phyloP scores from a whole-genome alignment of 2,329 filamentous ascomycete species.

The Neopestalotiopsis clavispora region DNA sequence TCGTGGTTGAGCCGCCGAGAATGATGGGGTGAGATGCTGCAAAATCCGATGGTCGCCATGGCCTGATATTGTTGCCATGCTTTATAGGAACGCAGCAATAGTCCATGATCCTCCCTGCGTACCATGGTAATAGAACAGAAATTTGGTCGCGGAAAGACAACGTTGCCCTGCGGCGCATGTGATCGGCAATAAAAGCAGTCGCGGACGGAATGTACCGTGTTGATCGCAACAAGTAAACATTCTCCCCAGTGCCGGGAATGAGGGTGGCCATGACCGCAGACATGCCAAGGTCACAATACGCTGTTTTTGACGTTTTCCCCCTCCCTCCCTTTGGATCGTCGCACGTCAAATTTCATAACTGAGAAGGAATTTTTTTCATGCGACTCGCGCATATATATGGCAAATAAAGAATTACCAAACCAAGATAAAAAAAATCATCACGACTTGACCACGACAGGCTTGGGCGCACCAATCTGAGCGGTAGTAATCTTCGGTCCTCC shows the following conservation, averaged over 20 bases:
- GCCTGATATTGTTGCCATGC: no score
- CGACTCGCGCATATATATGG: neutral
- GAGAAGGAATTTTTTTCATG: neutral
- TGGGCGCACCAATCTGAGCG: neutral
- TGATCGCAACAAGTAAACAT: neutral
- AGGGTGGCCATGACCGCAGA: neutral
- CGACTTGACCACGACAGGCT: neutral
- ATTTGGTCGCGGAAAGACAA: neutral
- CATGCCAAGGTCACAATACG: neutral
- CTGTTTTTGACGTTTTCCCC: neutral
- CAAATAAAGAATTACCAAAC: neutral
- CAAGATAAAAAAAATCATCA: neutral
- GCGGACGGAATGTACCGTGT: neutral
- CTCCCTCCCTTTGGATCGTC: neutral
- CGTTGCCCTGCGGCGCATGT: neutral
- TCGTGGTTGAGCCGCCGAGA: neutral
- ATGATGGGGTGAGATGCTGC: neutral
- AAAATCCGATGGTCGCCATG: neutral
- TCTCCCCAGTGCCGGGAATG: neutral
- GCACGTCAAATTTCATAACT: neutral
- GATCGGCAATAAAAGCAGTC: neutral
- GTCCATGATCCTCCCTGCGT: no score
- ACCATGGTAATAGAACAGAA: no score
- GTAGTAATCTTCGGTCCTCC: neutral
- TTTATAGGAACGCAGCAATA: no score